phyloP scores from a whole-genome alignment of 164 flowering plant species.

The Annona cherimola region DNA sequence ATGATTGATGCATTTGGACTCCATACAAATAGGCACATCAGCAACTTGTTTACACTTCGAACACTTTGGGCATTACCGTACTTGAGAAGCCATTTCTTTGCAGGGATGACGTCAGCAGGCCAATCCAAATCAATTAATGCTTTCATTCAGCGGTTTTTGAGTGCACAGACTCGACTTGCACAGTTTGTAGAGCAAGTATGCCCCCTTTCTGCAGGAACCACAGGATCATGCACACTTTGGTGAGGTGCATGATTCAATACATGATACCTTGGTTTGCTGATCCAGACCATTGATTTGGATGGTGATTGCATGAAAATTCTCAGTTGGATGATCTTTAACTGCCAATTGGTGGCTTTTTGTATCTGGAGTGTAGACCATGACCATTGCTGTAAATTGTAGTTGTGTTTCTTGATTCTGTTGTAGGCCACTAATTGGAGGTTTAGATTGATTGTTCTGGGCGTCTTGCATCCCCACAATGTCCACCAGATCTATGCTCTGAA shows the following conservation, averaged over 20 bases:
- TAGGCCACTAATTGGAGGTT: neutral
- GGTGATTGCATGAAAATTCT: neutral
- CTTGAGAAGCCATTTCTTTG: constrained; percentile 82
- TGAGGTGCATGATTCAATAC: neutral
- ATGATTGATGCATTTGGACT: constrained; percentile 74
- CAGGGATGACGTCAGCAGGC: constrained; percentile 69
- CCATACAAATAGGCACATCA: constrained; percentile 71
- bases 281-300: neutral
- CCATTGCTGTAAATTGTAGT: neutral
- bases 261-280: neutral
- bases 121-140: constrained; percentile 81
- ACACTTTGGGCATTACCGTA: constrained; percentile 81
- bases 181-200: constrained; percentile 89
- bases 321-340: neutral
- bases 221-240: neutral
- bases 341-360: neutral
- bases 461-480: neutral
- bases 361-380: neutral
- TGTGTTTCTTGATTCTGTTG: neutral
- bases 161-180: constrained; percentile 78
- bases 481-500: neutral
- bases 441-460: neutral
- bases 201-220: neutral
- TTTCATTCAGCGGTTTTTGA: constrained; percentile 83
- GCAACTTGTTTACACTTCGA: constrained; percentile 57